phyloP scores from a whole-genome alignment of 345 rosid genomes.

The Gossypium ekmanianum region DNA sequence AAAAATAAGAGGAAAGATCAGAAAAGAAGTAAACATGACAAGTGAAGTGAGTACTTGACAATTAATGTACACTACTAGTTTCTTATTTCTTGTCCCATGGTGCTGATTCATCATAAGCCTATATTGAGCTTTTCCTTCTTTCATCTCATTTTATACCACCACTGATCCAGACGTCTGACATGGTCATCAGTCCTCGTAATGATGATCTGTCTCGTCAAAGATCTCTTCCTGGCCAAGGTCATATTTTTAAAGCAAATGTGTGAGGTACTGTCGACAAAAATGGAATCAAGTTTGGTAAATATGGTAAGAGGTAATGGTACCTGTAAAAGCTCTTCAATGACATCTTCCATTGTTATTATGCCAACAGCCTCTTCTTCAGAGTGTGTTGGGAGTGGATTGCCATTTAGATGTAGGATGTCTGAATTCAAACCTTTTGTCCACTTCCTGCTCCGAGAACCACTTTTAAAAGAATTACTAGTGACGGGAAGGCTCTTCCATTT shows the following conservation, averaged over 20 bases:
- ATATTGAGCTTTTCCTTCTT: neutral
- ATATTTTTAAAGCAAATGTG: neutral
- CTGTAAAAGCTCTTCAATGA: slow-evolving; percentile 95
- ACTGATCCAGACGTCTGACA: neutral
- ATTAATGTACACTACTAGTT: neutral
- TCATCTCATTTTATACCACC: neutral
- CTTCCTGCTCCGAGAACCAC: slow-evolving; percentile 61
- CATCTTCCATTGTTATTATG: slow-evolving; percentile 96
- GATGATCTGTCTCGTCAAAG: slow-evolving; percentile 92
- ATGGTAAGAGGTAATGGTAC: slow-evolving; percentile 21
- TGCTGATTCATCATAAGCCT: neutral
- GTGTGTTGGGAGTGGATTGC: slow-evolving; percentile 55
- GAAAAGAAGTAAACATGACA: slow-evolving; percentile 15
- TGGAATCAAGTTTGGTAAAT: neutral
- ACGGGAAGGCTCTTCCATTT: slow-evolving; percentile 86
- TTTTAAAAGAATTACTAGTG: slow-evolving; percentile 29
- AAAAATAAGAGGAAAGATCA: slow-evolving; percentile 34
- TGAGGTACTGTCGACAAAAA: neutral
- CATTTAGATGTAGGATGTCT: slow-evolving; percentile 68
- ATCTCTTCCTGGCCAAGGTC: slow-evolving; percentile 71
- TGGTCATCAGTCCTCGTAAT: slow-evolving; percentile 29
- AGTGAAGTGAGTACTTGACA: neutral
- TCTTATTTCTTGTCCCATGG: neutral
- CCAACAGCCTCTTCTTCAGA: slow-evolving; percentile 90
- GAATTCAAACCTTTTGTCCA: slow-evolving; percentile 70